A percentile compares a stretch with the other conserved stretches of the same genome.
Conservation (phyloP, 2,329 filamentous ascomycete genomes). For the Cadophora malorum region DNA sequence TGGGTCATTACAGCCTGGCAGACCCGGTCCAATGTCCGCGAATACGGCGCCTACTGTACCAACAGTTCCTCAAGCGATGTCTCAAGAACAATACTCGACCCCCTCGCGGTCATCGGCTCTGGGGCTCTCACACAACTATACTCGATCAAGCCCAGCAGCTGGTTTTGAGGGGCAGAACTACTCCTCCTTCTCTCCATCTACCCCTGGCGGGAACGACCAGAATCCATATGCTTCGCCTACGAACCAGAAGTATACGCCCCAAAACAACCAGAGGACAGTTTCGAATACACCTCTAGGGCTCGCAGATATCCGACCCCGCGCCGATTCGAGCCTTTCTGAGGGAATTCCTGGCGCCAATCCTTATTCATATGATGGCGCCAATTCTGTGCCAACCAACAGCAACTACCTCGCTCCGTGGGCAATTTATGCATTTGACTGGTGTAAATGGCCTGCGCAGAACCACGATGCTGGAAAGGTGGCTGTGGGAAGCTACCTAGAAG, state of each 20-base stretch:
- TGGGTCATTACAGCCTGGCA: conserved; percentile 65
- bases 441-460: conserved; percentile 89
- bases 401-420: conserved; percentile 96
- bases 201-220: conserved; percentile 60
- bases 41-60: conserved; percentile 66
- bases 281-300: conserved; percentile 90
- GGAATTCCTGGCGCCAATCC: conserved; percentile 64
- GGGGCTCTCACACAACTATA: conserved; percentile 75
- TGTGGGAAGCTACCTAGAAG: conserved; percentile 94
- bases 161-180: conserved; percentile 61
- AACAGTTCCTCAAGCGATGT: conserved; percentile 57
- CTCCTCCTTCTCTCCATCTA: conserved; percentile 65
- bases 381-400: conserved; percentile 75
- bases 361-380: conserved; percentile 70
- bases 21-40: conserved; percentile 58
- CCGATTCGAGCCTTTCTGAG: conserved; percentile 81
- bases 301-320: conserved; percentile 87
- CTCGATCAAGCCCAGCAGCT: conserved; percentile 79
- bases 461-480: conserved; percentile 90
- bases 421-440: conserved; percentile 98
- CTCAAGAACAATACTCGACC: conserved; percentile 64
- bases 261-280: conserved; percentile 65
- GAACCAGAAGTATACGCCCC: conserved; percentile 60
- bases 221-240: conserved; percentile 67
- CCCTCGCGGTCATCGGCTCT: conserved; percentile 71